Evolutionary conservation across 371 early-diverging fungal species (phyloP).

Genomic region (Mortierella sp.): DNA sequence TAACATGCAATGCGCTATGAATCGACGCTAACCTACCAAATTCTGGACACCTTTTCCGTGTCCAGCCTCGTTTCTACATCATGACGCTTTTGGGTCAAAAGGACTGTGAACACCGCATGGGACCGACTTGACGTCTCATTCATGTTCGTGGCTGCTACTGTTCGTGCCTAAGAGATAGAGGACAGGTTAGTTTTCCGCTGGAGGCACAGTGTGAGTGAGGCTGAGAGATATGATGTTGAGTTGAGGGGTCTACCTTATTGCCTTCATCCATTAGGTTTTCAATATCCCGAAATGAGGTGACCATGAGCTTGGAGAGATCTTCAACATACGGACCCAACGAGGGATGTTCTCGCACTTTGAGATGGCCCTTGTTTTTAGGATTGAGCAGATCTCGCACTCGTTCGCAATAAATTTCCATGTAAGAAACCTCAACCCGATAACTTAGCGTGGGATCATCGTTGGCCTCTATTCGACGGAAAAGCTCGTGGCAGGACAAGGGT

Average conservation of each 20-base stretch:
- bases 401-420: slow-evolving; percentile 90
- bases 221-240: not conserved
- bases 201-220: not conserved
- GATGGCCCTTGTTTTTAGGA: slow-evolving; percentile 79
- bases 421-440: slow-evolving; percentile 85
- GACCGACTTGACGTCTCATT: slow-evolving; percentile 94
- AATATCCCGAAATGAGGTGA: slow-evolving; percentile 82
- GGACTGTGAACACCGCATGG: slow-evolving; percentile 94
- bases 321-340: slow-evolving; percentile 94
- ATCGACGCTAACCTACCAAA: slow-evolving; percentile 70
- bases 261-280: slow-evolving; percentile 89
- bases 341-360: slow-evolving; percentile 92
- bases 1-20: slow-evolving; percentile 70
- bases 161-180: slow-evolving; percentile 69
- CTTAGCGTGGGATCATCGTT: slow-evolving; percentile 61
- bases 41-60: slow-evolving; percentile 83
- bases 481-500: slow-evolving; percentile 81
- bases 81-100: slow-evolving; percentile 75
- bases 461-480: slow-evolving; percentile 76
- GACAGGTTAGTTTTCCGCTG: not conserved
- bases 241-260: slow-evolving; percentile 67
- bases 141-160: slow-evolving; percentile 97
- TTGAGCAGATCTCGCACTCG: slow-evolving; percentile 92
- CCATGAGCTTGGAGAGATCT: slow-evolving; percentile 86
- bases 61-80: slow-evolving; percentile 73